phyloP scores from a whole-genome alignment of 2,329 filamentous ascomycete species.

The Trichoderma citrinoviride region DNA sequence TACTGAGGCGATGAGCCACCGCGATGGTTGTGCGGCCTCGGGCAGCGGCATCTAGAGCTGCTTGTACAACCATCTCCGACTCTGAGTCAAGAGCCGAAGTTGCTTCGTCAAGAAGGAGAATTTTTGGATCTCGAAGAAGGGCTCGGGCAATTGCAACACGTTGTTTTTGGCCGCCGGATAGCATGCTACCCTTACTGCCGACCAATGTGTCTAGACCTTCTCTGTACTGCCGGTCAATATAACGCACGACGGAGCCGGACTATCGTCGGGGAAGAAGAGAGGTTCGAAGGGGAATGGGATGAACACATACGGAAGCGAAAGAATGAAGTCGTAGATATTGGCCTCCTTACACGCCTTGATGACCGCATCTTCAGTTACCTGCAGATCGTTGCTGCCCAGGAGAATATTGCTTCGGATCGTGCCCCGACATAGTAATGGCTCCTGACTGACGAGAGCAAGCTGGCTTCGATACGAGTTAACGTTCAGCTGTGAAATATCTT shows the following conservation, averaged over 20 bases:
- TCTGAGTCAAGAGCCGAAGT: conserved; percentile 55
- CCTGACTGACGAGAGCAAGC: conserved; percentile 30
- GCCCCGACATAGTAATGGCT: conserved; percentile 34
- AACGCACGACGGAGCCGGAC: too few relatives aligned
- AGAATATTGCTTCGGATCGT: conserved; percentile 31
- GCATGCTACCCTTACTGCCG: conserved; percentile 53
- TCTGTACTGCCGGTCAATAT: not conserved
- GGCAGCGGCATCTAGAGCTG: conserved; percentile 21
- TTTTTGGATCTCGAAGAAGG: conserved; percentile 47
- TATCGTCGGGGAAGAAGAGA: not conserved
- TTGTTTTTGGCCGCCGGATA: conserved; percentile 55
- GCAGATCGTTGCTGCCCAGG: not conserved
- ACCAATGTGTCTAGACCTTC: conserved; percentile 49
- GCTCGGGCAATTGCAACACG: conserved; percentile 54
- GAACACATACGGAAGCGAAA: conserved; percentile 36
- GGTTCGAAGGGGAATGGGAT: not conserved
- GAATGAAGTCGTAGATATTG: conserved; percentile 57
- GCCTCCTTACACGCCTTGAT: conserved; percentile 37
- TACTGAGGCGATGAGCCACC: conserved; percentile 21
- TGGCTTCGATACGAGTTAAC: conserved; percentile 26
- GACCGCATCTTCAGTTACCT: not conserved
- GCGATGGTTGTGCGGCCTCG: conserved; percentile 23
- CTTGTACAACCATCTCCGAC: conserved; percentile 42
- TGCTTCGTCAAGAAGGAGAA: conserved; percentile 58
- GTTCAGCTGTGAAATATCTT: conserved; percentile 19